Base-by-base conservation (phyloP, 1,139 yeast species). In the Pichia terricola region DNA sequence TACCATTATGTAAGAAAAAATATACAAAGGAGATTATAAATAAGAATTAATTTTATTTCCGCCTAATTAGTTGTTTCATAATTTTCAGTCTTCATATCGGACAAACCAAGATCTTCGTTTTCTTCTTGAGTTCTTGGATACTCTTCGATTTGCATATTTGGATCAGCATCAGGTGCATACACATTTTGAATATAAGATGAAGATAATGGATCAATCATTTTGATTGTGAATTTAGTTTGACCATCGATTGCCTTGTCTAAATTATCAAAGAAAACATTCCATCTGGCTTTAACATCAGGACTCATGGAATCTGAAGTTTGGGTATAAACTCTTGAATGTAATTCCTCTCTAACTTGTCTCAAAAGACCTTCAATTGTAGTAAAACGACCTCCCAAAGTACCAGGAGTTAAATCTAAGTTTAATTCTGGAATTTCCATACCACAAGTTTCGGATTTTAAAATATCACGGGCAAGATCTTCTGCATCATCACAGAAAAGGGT, bases 121-220 rank as follows among this genome's bases (percentile, higher is more conserved):
- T 89, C 95, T 53, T 81, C 82, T 43, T 71, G 68, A 5, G 95
- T 80, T 69, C 98, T 81, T 53, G 87, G 96, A 57, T 79, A 86
- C 50, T 89, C 96, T 64, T 83, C 96, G 52, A 85, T 75, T 35
- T 64, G 72, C 97, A 94, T 91, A 62, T 89, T 87, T 53, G 99
- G 99, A 67, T 94, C 98, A 38, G 77, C 77, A 64, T 94, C 99
- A 26, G 99, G 99, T 34, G 99, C 99, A 60, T 88, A 94, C 9
- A 89, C 94, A 61, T 94, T 94, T 67, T 94, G 99, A 53, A 94
- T 83, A 60, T 94, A 94, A 0, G 96, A 87, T 5, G 95, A 81
- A 26, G 96, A 96, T 59, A 91, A 68, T 6, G 99, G 98, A 65
- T 94, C 99, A 52, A 79, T 87, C 94, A 94, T 83, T 35, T 76